These are phyloP conservation scores for Sesbania bispinosa DNA, from an alignment of 306 rosid species.

Conservation along the genomic window DNA sequence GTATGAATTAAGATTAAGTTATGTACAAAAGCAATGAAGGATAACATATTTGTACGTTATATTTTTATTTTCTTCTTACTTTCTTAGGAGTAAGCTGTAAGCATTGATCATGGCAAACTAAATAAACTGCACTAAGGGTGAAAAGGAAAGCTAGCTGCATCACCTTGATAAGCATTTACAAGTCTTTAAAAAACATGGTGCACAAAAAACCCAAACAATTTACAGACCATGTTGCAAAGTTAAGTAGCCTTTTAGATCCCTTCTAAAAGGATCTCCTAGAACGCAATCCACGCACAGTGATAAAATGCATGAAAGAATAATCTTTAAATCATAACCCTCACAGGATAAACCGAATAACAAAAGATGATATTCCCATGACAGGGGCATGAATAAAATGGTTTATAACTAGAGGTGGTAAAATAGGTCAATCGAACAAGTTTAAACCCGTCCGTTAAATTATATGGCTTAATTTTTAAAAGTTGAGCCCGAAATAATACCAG, in stretches of 20 bases:
- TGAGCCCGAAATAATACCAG: too few relatives aligned
- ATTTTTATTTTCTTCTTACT: neutral
- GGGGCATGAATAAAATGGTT: neutral
- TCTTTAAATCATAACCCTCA: neutral
- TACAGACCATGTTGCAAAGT: neutral
- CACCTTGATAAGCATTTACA: neutral
- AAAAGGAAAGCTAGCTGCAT: neutral
- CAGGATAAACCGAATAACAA: neutral
- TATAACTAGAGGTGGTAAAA: too few relatives aligned
- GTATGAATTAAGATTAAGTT: slow-evolving; percentile 17
- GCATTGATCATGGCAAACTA: neutral
- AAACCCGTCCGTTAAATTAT: too few relatives aligned
- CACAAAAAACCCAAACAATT: neutral
- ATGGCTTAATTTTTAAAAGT: too few relatives aligned
- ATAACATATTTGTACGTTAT: neutral
- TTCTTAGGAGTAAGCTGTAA: neutral
- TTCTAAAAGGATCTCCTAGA: too few relatives aligned
- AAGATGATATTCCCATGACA: neutral
- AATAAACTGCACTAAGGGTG: neutral
- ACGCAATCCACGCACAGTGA: too few relatives aligned
- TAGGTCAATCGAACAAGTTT: too few relatives aligned
- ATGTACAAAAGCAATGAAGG: neutral
- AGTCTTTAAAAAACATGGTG: neutral
- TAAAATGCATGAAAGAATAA: neutral
- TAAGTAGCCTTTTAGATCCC: too few relatives aligned